Evolutionary conservation across 2,329 filamentous ascomycete genomes (phyloP).

Genomic region (Rosellinia necatrix): DNA sequence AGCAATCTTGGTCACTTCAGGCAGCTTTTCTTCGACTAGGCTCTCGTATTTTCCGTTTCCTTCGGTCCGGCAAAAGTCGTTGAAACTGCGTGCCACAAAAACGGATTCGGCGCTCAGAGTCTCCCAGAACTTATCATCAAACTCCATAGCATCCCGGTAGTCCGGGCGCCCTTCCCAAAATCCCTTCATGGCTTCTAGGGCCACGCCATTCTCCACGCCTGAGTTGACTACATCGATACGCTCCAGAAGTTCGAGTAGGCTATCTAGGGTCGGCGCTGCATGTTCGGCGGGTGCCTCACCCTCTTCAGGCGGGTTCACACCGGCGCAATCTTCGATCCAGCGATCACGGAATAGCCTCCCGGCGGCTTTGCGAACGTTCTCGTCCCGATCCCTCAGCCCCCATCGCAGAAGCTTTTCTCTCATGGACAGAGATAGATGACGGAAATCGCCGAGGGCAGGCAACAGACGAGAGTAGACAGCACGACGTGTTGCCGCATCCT

Average conservation of each 20-base stretch:
- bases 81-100: conserved; percentile 91
- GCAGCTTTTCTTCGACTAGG: conserved; percentile 88
- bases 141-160: conserved; percentile 72
- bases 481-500: conserved; percentile 81
- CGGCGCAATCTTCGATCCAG: conserved; percentile 97
- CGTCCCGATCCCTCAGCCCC: conserved; percentile 92
- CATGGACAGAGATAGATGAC: conserved; percentile 90
- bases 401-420: conserved; percentile 93
- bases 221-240: conserved; percentile 92
- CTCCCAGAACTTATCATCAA: conserved; percentile 79
- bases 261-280: conserved; percentile 74
- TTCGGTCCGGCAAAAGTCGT: conserved; percentile 83
- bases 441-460: conserved; percentile 89
- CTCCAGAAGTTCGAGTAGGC: conserved; percentile 86
- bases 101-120: conserved; percentile 82
- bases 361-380: conserved; percentile 90
- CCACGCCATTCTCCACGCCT: conserved; percentile 86
- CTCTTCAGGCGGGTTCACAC: conserved; percentile 63
- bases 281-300: conserved; percentile 60
- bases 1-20: conserved; percentile 89
- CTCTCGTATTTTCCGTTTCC: conserved; percentile 75
- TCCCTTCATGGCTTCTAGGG: conserved; percentile 89
- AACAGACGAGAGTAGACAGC: conserved; percentile 86
- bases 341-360: conserved; percentile 87
- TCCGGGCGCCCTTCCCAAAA: conserved; percentile 95